phyloP scores from a whole-genome alignment of 495 filamentous ascomycete genomes.

The Penicillium odoratum region DNA sequence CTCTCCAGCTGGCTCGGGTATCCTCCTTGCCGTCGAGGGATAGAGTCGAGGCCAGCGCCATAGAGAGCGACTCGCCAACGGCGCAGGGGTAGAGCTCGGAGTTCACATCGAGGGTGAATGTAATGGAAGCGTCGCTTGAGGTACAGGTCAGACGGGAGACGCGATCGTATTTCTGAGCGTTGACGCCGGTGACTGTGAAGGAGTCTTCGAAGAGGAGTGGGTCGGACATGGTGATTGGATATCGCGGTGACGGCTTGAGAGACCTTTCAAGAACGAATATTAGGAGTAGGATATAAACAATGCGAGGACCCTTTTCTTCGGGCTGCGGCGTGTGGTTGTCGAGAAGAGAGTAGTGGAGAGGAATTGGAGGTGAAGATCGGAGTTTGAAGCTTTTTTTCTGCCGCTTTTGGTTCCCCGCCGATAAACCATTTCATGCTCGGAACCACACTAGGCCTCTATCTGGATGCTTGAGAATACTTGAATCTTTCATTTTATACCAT shows the following conservation, averaged over 20 bases:
- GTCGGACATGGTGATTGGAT: slow-evolving; percentile 58
- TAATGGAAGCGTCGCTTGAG: slow-evolving; percentile 66
- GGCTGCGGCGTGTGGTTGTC: neutral
- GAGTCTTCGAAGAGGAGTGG: slow-evolving; percentile 88
- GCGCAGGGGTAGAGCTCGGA: slow-evolving; percentile 80
- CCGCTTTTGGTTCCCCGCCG: slow-evolving; percentile 30
- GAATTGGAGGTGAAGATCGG: slow-evolving; percentile 22
- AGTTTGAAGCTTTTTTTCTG: slow-evolving; percentile 37
- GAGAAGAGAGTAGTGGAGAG: slow-evolving; percentile 11
- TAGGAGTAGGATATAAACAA: neutral
- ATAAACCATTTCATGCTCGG: slow-evolving; percentile 12
- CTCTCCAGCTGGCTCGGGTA: slow-evolving; percentile 68
- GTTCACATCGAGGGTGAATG: slow-evolving; percentile 90
- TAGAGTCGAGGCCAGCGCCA: slow-evolving; percentile 81
- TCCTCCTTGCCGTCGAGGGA: slow-evolving; percentile 80
- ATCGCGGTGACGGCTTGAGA: neutral
- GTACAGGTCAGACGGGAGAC: slow-evolving; percentile 77
- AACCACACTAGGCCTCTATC: slow-evolving; percentile 9
- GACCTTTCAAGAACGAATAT: neutral
- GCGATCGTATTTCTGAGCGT: slow-evolving; percentile 89
- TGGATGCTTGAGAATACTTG: neutral
- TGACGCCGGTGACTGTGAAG: slow-evolving; percentile 77
- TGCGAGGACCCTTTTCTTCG: neutral
- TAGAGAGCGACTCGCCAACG: slow-evolving; percentile 69
- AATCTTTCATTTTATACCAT: slow-evolving; percentile 40